Evolutionary conservation across 208 protist species (phyloP).

Genomic region (Herpetomonas tarakana): DNA sequence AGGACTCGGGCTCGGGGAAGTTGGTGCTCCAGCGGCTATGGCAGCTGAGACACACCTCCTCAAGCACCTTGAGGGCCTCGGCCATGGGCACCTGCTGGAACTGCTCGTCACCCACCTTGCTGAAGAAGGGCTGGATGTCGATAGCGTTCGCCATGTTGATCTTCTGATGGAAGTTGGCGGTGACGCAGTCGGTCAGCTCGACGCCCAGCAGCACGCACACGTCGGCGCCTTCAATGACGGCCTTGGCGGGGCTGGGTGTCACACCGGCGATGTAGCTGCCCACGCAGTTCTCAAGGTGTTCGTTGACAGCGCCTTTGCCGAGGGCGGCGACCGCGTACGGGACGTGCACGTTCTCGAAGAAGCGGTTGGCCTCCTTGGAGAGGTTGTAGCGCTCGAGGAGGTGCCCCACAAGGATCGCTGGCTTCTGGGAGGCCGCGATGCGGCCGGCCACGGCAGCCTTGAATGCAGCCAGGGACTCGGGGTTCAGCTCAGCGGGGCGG

Average conservation of each 20-base stretch:
- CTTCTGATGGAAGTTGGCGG: slow-evolving; percentile 33
- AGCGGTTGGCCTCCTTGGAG: slow-evolving; percentile 20
- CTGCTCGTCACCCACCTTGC: slow-evolving; percentile 29
- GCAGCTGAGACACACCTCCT: slow-evolving; percentile 28
- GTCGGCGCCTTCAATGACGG: slow-evolving; percentile 37
- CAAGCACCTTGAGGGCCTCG: slow-evolving; percentile 27
- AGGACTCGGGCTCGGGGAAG: slow-evolving; percentile 26
- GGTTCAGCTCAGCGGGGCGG: slow-evolving; percentile 18
- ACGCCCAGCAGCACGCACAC: slow-evolving; percentile 42
- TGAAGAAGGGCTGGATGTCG: slow-evolving; percentile 45
- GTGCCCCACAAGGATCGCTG: slow-evolving; percentile 38
- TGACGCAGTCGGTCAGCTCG: slow-evolving; percentile 37
- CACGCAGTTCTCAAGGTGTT: slow-evolving; percentile 43
- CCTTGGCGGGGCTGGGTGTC: slow-evolving; percentile 20
- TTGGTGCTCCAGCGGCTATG: slow-evolving; percentile 34
- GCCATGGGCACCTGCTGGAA: slow-evolving; percentile 49
- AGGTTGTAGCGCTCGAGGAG: slow-evolving; percentile 32
- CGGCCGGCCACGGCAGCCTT: slow-evolving; percentile 15
- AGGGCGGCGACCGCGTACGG: slow-evolving; percentile 30
- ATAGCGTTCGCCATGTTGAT: slow-evolving; percentile 34
- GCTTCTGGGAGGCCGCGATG: slow-evolving; percentile 15
- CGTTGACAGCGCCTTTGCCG: slow-evolving; percentile 43
- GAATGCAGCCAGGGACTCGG: slow-evolving; percentile 26
- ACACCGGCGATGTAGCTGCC: slow-evolving; percentile 41
- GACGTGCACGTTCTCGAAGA: slow-evolving; percentile 40